Evolutionary conservation across 495 filamentous ascomycete genomes (phyloP), one percentile per base, ranked within the genome.

Genomic region (Clavariopsis aquatica): DNA sequence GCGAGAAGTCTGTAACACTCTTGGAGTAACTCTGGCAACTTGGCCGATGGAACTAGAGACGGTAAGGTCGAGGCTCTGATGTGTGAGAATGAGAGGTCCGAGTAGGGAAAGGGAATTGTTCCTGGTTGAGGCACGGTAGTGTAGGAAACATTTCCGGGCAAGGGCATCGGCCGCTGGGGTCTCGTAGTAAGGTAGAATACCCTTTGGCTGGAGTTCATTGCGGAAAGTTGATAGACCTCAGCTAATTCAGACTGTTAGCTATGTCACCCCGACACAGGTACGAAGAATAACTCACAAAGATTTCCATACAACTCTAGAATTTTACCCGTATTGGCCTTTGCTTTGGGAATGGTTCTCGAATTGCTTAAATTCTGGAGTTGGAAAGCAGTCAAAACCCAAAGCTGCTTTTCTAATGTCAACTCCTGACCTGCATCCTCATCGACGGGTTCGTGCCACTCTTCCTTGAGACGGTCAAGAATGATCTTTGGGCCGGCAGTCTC

Each of bases 361-460:
- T 23, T 60, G 12, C 55, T 57, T 1, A 71, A 38, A 28, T 58
- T 71, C 36, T 66, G 65, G 15, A 73, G 60, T 22, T 73, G 69
- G 29, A 74, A 66, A 10, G 69, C 72, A 24, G 72, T 72, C 43
- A 74, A 47, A 6, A 70, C 69, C 72, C 72, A 74, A 19, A 74
- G 69, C 31, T 68, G 66, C 55, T 71, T 72, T 51, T 74, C 72
- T 7, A 74, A 52, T 22, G 29, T 46, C 43, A 67, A 20, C 38
- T 73, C 71, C 7, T 68, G 58, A 29, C 58, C 54, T 29, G 29
- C 46, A 23, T 60, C 61, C 41, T 73, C 71, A 28, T 73, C 69
- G n/a, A 43, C 47, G 6, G 63, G 62, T 10, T 68, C 57, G 17
- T 66, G 22, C 72, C 69, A 68, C 28, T 72, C 72, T 55, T 72